Conservation (phyloP, 2,329 filamentous ascomycete genomes). For the Colletotrichum sansevieriae region DNA sequence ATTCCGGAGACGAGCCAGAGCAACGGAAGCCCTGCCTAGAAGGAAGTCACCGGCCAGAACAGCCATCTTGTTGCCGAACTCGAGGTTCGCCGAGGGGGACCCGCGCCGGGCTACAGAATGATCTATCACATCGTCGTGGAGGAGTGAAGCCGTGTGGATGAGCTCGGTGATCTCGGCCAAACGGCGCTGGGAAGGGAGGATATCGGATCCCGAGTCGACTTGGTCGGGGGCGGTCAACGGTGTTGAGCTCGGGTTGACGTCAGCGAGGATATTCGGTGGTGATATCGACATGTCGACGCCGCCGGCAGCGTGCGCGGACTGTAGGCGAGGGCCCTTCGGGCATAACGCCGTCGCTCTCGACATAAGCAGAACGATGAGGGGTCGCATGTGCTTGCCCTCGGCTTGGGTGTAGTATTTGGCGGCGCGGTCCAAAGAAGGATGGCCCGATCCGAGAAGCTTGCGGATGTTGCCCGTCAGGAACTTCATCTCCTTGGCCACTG, state of each 20-base stretch:
- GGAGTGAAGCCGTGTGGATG: conserved; percentile 94
- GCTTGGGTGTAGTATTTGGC: conserved; percentile 98
- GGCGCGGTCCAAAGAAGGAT: conserved; percentile 92
- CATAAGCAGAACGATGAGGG: conserved; percentile 96
- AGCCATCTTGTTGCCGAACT: conserved; percentile 99
- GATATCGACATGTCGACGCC: conserved; percentile 69
- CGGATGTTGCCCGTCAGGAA: conserved; percentile 94
- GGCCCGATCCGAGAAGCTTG: conserved; percentile 91
- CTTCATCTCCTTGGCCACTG: conserved; percentile 97
- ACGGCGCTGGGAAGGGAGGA: conserved; percentile 92
- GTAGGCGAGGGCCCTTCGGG: conserved; percentile 66
- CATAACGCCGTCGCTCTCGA: conserved; percentile 89
- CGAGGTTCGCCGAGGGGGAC: conserved; percentile 88
- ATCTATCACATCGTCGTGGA: conserved; percentile 99
- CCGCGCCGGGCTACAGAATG: conserved; percentile 88
- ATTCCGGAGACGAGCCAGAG: conserved; percentile 88
- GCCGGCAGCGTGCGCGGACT: conserved; percentile 56
- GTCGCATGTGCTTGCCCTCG: conserved; percentile 96
- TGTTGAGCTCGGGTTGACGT: conserved; percentile 78
- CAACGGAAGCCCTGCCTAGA: conserved; percentile 91
- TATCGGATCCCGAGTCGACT: conserved; percentile 67
- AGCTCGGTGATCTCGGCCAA: conserved; percentile 97
- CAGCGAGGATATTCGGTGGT: conserved; percentile 73
- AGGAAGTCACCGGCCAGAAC: conserved; percentile 98
- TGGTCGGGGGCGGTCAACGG: conserved; percentile 60